phyloP scores from a whole-genome alignment of 306 rosid genomes.

The Trichosanthes cucumerina region DNA sequence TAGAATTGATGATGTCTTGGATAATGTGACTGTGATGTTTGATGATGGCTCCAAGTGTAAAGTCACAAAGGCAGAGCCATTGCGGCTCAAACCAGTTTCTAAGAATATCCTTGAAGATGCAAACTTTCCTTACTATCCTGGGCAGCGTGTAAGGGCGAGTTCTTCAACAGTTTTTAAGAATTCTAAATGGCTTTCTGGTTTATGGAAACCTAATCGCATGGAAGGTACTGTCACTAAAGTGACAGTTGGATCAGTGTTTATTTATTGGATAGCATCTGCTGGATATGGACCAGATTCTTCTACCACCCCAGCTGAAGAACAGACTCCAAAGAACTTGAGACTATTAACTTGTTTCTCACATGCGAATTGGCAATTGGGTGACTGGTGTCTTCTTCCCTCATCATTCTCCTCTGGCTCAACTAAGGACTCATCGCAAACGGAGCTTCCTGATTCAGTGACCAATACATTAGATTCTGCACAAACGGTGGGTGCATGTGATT shows the following conservation, averaged over 20 bases:
- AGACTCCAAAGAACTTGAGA: slow-evolving; percentile 78
- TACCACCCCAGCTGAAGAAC: slow-evolving; percentile 89
- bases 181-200: slow-evolving; percentile 93
- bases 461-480: slow-evolving; percentile 53
- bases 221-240: slow-evolving; percentile 94
- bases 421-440: slow-evolving; percentile 44
- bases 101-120: slow-evolving; percentile 82
- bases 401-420: slow-evolving; percentile 30
- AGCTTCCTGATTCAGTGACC: slow-evolving; percentile 40
- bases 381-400: slow-evolving; percentile 86
- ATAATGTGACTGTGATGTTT: slow-evolving; percentile 87
- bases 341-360: slow-evolving; percentile 80
- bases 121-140: slow-evolving; percentile 94
- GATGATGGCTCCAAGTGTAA: slow-evolving; percentile 95
- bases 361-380: slow-evolving; percentile 96
- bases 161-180: slow-evolving; percentile 90
- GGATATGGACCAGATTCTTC: slow-evolving; percentile 95
- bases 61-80: slow-evolving; percentile 79
- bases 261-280: slow-evolving; percentile 98
- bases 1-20: slow-evolving; percentile 88
- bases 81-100: slow-evolving; percentile 80
- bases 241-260: slow-evolving; percentile 82
- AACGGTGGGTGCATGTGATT: slow-evolving; percentile 58
- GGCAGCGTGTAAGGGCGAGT: slow-evolving; percentile 89
- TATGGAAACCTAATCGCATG: slow-evolving; percentile 87